Conservation (phyloP, 129 eudicot species). For the Mikania micrantha region DNA sequence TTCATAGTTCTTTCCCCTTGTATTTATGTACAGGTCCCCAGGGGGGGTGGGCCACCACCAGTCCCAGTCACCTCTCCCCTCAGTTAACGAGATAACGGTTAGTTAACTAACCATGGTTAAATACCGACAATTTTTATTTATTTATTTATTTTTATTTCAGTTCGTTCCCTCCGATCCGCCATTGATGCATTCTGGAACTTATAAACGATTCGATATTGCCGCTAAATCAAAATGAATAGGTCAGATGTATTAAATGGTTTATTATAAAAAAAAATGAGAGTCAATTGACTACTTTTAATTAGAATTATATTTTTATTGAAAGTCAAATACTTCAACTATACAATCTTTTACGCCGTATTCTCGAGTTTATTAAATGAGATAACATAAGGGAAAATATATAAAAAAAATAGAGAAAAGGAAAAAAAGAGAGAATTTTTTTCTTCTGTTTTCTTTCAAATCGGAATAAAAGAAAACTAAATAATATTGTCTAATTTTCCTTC, state of each 20-base stretch:
- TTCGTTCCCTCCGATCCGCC: slow-evolving; percentile 3
- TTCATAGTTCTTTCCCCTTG: slow-evolving; percentile 24
- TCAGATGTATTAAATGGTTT: not conserved
- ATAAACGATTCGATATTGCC: not conserved
- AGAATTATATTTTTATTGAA: no score
- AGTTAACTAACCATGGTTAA: slow-evolving; percentile 39
- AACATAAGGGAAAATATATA: no score
- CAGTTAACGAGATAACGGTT: slow-evolving; percentile 19
- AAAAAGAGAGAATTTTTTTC: no score
- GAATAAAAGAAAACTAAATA: no score
- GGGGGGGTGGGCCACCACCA: slow-evolving; percentile 16
- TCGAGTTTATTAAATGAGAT: no score
- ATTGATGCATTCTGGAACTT: slow-evolving; percentile 4
- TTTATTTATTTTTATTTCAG: not conserved
- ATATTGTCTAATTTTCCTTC: no score
- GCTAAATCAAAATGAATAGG: not conserved
- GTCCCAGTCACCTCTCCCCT: slow-evolving; percentile 9
- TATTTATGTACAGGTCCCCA: slow-evolving; percentile 28
- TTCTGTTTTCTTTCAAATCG: no score
- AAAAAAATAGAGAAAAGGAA: no score
- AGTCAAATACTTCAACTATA: no score
- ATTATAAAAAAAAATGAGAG: not conserved
- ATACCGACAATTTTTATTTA: slow-evolving; percentile 65
- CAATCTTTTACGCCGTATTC: no score
- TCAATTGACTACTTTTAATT: not conserved